Percentiles rank a stretch among this genome's conserved stretches.
These are phyloP conservation scores for Abrus pulchellus DNA, from an alignment of 306 rosid species.

Conservation along the genomic window DNA sequence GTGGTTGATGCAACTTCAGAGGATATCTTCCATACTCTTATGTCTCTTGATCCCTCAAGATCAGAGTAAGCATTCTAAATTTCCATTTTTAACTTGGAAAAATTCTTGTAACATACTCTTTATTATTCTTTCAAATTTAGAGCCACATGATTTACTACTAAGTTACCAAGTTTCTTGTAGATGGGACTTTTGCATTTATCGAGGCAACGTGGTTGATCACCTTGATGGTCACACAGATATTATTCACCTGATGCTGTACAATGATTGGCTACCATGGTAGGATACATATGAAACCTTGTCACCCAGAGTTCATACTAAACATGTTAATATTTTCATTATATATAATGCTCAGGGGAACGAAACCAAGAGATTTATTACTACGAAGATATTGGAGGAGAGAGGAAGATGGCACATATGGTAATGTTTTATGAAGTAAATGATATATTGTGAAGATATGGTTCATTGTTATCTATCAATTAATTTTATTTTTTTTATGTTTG, in stretches of 20 bases:
- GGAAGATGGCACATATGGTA: conserved; percentile 97
- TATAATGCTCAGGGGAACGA: conserved; percentile 80
- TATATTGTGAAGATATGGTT: conserved; percentile 21
- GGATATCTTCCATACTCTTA: conserved; percentile 81
- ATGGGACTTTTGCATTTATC: conserved; percentile 85
- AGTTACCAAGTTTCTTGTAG: conserved; percentile 66
- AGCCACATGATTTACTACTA: conserved; percentile 38
- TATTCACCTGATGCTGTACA: conserved; percentile 68
- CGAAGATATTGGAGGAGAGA: conserved; percentile 96
- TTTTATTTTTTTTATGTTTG: conserved; percentile 39
- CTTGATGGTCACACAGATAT: conserved; percentile 95
- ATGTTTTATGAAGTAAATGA: conserved; percentile 23
- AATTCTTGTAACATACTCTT: neutral
- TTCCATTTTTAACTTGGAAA: neutral
- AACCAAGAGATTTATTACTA: conserved; percentile 76
- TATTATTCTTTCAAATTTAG: neutral
- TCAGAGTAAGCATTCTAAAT: conserved; percentile 70
- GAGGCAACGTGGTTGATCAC: conserved; percentile 82
- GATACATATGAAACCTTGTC: conserved; percentile 30
- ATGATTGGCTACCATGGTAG: conserved; percentile 91
- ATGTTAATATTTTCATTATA: conserved; percentile 43
- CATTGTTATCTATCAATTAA: conserved; percentile 31
- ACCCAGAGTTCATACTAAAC: conserved; percentile 15
- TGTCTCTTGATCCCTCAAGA: conserved; percentile 89
- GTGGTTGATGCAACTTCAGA: conserved; percentile 85